Evolutionary conservation across 169 alveolate species (phyloP).

Genomic region (Fabrea salina): DNA sequence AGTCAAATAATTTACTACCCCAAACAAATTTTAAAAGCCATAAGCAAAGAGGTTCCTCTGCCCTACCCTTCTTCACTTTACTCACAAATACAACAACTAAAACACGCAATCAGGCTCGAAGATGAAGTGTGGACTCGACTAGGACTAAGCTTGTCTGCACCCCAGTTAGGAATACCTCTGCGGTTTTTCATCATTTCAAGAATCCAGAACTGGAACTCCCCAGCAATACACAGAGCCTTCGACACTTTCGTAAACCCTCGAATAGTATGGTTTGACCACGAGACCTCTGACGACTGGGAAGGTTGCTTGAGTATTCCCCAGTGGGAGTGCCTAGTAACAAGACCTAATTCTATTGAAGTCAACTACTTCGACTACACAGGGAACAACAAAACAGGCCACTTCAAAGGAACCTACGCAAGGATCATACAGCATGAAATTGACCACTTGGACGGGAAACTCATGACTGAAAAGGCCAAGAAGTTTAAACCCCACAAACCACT

Average conservation of each 20-base stretch:
- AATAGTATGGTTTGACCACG: neutral
- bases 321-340: conserved; percentile 15
- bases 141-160: conserved; percentile 21
- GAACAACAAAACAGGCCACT: neutral
- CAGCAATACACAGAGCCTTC: neutral
- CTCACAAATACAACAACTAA: no score
- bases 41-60: no score
- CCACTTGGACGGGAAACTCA: conserved; percentile 39
- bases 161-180: conserved; percentile 1
- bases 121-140: conserved; percentile 11
- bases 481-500: no score
- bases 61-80: no score
- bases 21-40: no score
- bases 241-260: conserved; percentile 30
- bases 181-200: neutral
- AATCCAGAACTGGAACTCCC: neutral
- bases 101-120: neutral
- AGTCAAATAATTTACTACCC: no score
- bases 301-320: conserved; percentile 44
- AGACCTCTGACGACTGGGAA: conserved; percentile 31
- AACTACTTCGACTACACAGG: conserved; percentile 12
- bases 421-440: conserved; percentile 44
- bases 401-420: conserved; percentile 6
- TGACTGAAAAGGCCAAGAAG: conserved; percentile 28
- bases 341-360: conserved; percentile 22